Conservation (phyloP, 805 yeast species). For the Kazachstania taianensis region DNA sequence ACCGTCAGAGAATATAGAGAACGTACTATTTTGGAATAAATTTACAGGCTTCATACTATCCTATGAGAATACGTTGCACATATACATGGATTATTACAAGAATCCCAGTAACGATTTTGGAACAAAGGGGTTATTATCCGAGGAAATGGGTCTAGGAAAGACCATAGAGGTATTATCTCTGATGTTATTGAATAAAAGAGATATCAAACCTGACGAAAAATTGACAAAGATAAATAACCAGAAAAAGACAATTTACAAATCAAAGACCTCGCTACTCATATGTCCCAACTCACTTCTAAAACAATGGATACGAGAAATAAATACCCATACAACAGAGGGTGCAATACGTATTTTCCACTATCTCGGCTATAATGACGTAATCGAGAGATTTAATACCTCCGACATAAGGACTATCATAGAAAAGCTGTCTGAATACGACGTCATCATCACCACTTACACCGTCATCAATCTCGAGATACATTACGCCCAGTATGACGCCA, state of each 20-base stretch:
- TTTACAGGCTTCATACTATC: constrained; percentile 24
- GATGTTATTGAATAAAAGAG: constrained; percentile 50
- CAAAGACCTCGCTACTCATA: constrained; percentile 69
- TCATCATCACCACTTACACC: constrained; percentile 70
- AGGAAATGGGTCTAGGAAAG: constrained; percentile 97
- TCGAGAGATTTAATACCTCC: constrained; percentile 15
- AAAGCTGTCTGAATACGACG: constrained; percentile 53
- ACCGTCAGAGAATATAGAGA: constrained; percentile 9
- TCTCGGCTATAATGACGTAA: constrained; percentile 41
- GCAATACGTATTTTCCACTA: constrained; percentile 52
- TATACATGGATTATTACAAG: constrained; percentile 8
- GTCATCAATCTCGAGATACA: constrained; percentile 68
- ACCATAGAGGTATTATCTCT: constrained; percentile 77
- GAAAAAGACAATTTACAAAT: constrained; percentile 27
- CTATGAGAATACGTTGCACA: constrained; percentile 10
- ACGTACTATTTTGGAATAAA: constrained; percentile 23
- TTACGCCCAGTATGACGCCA: constrained; percentile 62
- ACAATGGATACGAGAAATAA: constrained; percentile 81
- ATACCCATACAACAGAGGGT: constrained; percentile 28
- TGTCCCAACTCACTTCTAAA: constrained; percentile 75
- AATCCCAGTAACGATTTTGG: constrained; percentile 5
- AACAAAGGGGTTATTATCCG: constrained; percentile 61
- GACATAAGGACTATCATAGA: constrained; percentile 34
- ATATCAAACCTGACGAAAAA: constrained; percentile 7
- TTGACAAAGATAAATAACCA: constrained; percentile 11